Evolutionary conservation across 805 yeast genomes (phyloP).

Genomic region (Starmerella floris): DNA sequence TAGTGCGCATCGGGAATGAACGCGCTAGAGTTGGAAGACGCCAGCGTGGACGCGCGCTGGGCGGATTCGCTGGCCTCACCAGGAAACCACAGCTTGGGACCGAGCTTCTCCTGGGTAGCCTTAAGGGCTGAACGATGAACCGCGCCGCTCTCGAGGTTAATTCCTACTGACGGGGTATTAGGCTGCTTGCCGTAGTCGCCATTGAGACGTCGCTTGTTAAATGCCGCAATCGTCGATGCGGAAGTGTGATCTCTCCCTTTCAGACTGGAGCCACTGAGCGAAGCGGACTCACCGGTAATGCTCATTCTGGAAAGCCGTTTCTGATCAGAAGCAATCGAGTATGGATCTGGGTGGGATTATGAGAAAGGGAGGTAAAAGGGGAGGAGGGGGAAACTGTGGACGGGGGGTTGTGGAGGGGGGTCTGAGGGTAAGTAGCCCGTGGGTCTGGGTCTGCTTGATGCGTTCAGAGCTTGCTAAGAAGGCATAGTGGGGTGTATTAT

Average conservation of each 20-base stretch:
- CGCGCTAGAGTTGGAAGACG: conserved; percentile 23
- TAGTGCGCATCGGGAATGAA: conserved; percentile 20
- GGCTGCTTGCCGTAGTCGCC: conserved; percentile 27
- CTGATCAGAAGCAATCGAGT: not conserved
- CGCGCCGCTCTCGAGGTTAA: conserved; percentile 20
- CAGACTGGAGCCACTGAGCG: conserved; percentile 5
- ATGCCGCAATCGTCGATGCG: conserved; percentile 26
- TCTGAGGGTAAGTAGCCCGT: too few species aligned
- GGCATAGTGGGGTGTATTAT: too few species aligned
- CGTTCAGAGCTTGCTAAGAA: too few species aligned
- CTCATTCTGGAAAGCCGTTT: not conserved
- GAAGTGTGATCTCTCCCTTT: conserved; percentile 9
- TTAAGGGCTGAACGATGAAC: conserved; percentile 27
- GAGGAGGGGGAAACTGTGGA: too few species aligned
- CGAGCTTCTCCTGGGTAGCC: conserved; percentile 25
- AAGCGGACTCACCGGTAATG: conserved; percentile 11
- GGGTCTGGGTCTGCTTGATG: too few species aligned
- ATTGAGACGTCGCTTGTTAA: conserved; percentile 25
- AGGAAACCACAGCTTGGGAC: conserved; percentile 28
- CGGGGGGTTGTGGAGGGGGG: too few species aligned
- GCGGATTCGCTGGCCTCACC: conserved; percentile 23
- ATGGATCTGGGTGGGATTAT: not conserved
- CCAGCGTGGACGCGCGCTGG: conserved; percentile 28
- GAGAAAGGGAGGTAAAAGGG: not conserved
- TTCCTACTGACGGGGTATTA: conserved; percentile 30